Base-by-base conservation (phyloP, 139 green algal species). In the Chlamydomonas sp. region DNA sequence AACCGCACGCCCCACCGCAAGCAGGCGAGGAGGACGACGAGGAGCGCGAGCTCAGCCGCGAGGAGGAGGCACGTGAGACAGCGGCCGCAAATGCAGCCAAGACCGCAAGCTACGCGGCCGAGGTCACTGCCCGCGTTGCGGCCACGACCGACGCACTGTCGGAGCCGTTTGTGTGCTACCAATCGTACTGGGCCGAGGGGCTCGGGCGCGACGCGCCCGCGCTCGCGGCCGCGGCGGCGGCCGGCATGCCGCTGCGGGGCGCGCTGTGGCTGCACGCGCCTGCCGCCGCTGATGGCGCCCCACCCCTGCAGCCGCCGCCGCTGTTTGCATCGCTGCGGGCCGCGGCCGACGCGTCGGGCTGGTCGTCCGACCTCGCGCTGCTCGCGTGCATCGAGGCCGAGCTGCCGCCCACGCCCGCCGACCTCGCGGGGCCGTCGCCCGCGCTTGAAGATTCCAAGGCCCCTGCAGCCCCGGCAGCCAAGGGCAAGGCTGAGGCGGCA, bases 181-280 rank as follows among this genome's bases (percentile, higher is more conserved):
- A 80, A 63, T 47, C 58, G 5, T 87, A 87, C 70, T 74, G 62
- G 37, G 38, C 84, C 30, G 74, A 77, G 38, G 73, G 73, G 2
- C 62, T 87, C 28, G 58, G 31, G 1, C 38, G 34, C 2, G 58
- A 65, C 22, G 65, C 73, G 58, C 72, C 64, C 24, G 30, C 48
- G 0, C 22, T 81, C 2, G n/a, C 39, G 36, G 64, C 59, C 30
- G 71, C 65, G 3, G 48, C 79, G 16, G 61, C 36, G 5, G 73
- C 68, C 24, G 76, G 74, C 8, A 54, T 79, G 33, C 76, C 74
- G 16, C 43, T 83, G 48, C 67, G 80, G 2, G 50, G 28, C 2
- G 43, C 36, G 28, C n/a, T 75, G 2, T 76, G 71, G 71, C 49
- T 16, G 3, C 62, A 70, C 31, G 43, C 54, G 16, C 36, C 28